Base-by-base conservation (phyloP, 2,329 filamentous ascomycete genomes). In the Aspergillus sojae region DNA sequence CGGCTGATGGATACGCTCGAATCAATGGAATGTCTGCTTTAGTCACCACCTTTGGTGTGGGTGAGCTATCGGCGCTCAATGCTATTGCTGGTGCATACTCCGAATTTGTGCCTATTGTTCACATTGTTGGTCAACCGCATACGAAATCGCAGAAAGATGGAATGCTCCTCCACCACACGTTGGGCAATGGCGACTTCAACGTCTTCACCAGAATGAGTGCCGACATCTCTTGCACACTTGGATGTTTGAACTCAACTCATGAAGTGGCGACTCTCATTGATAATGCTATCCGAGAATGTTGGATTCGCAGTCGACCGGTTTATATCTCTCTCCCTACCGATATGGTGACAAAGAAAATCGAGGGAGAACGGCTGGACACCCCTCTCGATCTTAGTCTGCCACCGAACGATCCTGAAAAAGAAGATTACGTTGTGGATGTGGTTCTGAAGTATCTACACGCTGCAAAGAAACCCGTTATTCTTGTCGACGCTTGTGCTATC, bases 291-390 rank as follows among this genome's bases (percentile, higher is more conserved):
- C 86, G 86, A 36, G 85, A 93, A 78, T 95, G 92, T 75, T 92
- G 87, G 81, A 78, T 92, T 52, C 83, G 86, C 62, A 92, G 89
- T 65, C 86, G 91, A 23, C 93, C 93, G 3, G 91, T 96, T 57
- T 96, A 96, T 78, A 88, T 96, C 70, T 89, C 89, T 74, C 82
- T 96, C 10, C 92, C 93, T 2, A 92, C 91, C 19, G 92, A 96
- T 74, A 91, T 95, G 84, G 88, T 91, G 11, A 81, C 88, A 69
- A 86, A 88, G 75, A 91, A 94, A 78, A 81, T 96, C 28, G 89
- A 94, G 74, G 92, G 91, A 41, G 84, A 86, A 54, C 83, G 89
- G 9, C 83, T 96, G 14, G 84, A 89, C n/a, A 89, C 82, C 0
- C 88, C 88, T 0, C 87, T 97, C 64, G 86, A 93, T 72, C 80